Evolutionary conservation across 106 monocot genomes (phyloP).

Genomic region (Apostasia shenzhenica): DNA sequence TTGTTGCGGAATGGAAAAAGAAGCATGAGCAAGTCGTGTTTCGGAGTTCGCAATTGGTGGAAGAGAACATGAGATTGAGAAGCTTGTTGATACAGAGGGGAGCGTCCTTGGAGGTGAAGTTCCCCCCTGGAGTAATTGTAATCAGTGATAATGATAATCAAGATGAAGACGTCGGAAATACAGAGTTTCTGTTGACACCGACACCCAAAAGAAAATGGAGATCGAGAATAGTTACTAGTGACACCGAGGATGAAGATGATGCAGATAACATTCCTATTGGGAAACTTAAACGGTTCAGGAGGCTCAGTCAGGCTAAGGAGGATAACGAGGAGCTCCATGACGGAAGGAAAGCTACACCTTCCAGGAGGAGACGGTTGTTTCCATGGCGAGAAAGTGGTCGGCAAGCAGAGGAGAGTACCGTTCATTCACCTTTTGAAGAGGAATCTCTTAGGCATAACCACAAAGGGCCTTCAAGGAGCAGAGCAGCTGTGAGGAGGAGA

Average conservation of each 20-base stretch:
- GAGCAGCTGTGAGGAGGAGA: neutral
- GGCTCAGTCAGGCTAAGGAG: neutral
- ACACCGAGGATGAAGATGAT: constrained; percentile 21
- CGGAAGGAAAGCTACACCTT: neutral
- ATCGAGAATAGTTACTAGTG: constrained; percentile 22
- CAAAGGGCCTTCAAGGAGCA: neutral
- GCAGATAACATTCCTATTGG: constrained; percentile 3
- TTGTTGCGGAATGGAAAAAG: neutral
- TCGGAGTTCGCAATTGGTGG: constrained; percentile 10
- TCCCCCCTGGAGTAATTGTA: neutral
- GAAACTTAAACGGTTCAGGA: constrained; percentile 8
- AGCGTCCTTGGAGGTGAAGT: too few relatives aligned
- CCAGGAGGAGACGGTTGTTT: constrained; percentile 19
- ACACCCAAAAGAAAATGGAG: constrained; percentile 30
- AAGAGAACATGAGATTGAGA: constrained; percentile 7
- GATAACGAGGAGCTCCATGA: neutral
- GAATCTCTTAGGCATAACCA: neutral
- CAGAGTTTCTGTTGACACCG: constrained; percentile 4
- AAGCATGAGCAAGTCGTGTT: constrained; percentile 10
- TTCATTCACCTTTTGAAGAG: neutral
- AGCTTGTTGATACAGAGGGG: neutral
- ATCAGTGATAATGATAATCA: constrained; percentile 13
- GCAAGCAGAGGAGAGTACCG: neutral
- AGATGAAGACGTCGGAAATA: neutral
- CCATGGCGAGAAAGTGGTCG: constrained; percentile 12